Evolutionary conservation across 202 grass and related monocot species (phyloP), one percentile per base, ranked within the genome.

Genomic region (Digitaria exilis): DNA sequence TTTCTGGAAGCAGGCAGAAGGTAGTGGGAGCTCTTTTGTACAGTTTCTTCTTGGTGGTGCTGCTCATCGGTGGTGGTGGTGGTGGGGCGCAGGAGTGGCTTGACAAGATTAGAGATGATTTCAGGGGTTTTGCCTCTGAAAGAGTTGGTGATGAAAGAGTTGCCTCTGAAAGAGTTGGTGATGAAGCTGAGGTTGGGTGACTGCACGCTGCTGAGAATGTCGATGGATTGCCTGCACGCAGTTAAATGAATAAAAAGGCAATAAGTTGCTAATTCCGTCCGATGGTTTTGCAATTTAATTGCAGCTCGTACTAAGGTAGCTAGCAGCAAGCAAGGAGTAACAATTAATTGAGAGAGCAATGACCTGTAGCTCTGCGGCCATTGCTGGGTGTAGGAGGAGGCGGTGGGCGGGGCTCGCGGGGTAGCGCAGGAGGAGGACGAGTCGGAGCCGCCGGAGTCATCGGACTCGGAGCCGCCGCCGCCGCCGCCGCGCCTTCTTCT

Each of bases 341-440:
- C n/a, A n/a, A n/a, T n/a, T n/a, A n/a, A n/a, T n/a, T n/a, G n/a
- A n/a, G n/a, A n/a, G n/a, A n/a, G n/a, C n/a, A n/a, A 37, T 37
- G 37, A 39, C 95, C 95, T 97, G 95, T 97, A 97, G 65, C 95
- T 97, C 84, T 94, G 95, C 61, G 92, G 95, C 95, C 90, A 94
- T 77, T 87, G 84, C 24, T 91, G 86, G 75, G 79, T 88, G 84
- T 97, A 97, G 49, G 92, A 97, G 84, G 73, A 87, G 49, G 73
- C 84, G 88, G 84, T 88, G 73, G 48, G 46, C 45, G 31, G 42
- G 58, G 26, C 43, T 19, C 77, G 81, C 7, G 79, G 87, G 32
- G 63, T 87, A 65, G 77, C 39, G 72, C 80, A 84, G 18, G 91
- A 84, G 2, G 90, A 88, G 0, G 78, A 81, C 3, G 78, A 80